Evolutionary conservation across 345 rosid species (phyloP), one percentile per base, ranked within the genome.

Genomic region (Noccaea caerulescens): DNA sequence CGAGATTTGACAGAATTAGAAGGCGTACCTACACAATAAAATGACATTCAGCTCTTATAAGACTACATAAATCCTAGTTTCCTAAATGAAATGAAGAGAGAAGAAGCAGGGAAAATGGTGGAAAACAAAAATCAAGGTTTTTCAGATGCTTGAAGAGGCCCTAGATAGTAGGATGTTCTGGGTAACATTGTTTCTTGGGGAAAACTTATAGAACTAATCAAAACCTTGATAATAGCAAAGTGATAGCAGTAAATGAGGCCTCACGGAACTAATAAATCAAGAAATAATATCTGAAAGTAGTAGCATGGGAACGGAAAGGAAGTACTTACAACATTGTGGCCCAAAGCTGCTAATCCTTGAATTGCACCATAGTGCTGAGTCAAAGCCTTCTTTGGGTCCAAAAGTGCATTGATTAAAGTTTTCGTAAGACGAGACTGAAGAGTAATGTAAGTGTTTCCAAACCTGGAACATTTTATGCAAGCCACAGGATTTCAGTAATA

Each of bases 361-460:
- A 91, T 81, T 59, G 98, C 98, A 44, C 98, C 99, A 77, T 91
- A 94, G 72, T 94, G 99, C 76, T 93, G 97, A 42, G 96, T 87
- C 80, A 94, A 71, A 30, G 96, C 81, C 65, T 84, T 87, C 77
- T 85, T 89, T 61, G 98, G 92, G 79, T 92, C 96, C 84, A 90
- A 79, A 73, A 92, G 82, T 38, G 98, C 88, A 77, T 83, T 94
- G 74, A 94, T 69, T 81, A 94, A 83, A 71, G 96, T 93, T 84
- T 81, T 92, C 4, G 98, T 92, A 66, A 94, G 82, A 62, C 98
- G 93, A 13, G 93, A 80, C 89, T 90, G 99, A 52, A 92, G 97
- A 78, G 87, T 87, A 67, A 61, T 80, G 73, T 87, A 92, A 41
- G 84, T 83, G 69, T 83, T 86, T 65, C 97, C 99, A 80, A 83